Conservation (phyloP, 352 stramenopile genomes). For the Plasmopara muralis region DNA sequence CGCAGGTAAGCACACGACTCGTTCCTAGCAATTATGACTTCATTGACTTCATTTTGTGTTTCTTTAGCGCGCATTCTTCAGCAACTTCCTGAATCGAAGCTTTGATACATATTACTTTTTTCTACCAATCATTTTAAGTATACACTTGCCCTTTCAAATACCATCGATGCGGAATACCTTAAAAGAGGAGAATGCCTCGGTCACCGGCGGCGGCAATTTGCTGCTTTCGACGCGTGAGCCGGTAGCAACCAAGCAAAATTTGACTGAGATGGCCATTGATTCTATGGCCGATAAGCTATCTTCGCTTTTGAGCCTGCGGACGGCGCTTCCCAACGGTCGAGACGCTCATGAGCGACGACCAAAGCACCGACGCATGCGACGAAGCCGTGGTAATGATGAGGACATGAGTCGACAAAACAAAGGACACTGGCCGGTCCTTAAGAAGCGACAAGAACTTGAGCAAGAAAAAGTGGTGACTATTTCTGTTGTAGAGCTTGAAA, state of each 20-base stretch:
- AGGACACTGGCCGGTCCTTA: neutral
- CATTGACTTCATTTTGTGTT: conserved; percentile 1
- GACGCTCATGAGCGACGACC: conserved; percentile 1
- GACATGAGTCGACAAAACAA: conserved; percentile 4
- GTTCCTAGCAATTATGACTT: neutral
- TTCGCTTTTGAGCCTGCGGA: conserved; percentile 2
- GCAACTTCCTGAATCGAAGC: conserved; percentile 12
- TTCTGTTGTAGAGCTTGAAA: conserved; percentile 48
- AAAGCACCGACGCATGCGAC: conserved; percentile 18
- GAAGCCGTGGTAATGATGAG: conserved; percentile 15
- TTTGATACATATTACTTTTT: neutral
- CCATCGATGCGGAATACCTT: no score
- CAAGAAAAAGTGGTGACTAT: conserved; percentile 33
- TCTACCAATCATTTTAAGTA: conserved; percentile 9
- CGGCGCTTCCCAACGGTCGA: conserved; percentile 7
- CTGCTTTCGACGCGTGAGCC: no score
- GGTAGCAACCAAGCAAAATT: conserved; percentile 1
- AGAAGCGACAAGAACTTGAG: neutral
- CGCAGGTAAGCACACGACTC: conserved; percentile 46
- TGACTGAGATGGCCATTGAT: no score
- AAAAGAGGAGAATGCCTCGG: no score
- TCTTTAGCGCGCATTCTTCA: conserved; percentile 26
- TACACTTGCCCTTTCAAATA: no score
- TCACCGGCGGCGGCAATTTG: no score
- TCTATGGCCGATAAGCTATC: neutral